phyloP scores from a whole-genome alignment of 805 yeast species.

The Yamadazyma tumulicola region DNA sequence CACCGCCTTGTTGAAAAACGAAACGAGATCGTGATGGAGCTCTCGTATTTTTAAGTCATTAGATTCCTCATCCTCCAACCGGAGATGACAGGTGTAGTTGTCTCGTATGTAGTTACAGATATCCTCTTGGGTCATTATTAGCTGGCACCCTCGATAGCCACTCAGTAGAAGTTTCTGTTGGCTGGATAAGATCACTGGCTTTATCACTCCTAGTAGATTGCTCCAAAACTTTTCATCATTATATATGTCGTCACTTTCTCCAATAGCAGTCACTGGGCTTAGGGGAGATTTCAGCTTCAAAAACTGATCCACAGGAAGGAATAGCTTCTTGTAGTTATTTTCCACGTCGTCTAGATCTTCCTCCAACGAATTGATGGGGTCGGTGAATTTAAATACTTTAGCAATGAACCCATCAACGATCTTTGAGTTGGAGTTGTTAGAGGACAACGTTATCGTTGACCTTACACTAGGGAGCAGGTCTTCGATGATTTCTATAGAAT shows the following conservation, averaged over 20 bases:
- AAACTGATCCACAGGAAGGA: constrained; percentile 35
- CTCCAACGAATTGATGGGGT: constrained; percentile 26
- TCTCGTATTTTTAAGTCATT: constrained; percentile 26
- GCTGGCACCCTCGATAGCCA: constrained; percentile 20
- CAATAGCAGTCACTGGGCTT: constrained; percentile 14
- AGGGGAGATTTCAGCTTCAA: constrained; percentile 16
- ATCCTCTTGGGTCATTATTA: constrained; percentile 29
- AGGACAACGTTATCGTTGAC: constrained; percentile 25
- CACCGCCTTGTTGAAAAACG: constrained; percentile 24
- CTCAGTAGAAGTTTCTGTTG: constrained; percentile 19
- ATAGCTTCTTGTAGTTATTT: constrained; percentile 26
- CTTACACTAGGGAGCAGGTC: constrained; percentile 15
- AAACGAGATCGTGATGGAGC: constrained; percentile 24
- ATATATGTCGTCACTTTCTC: constrained; percentile 8
- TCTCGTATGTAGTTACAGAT: constrained; percentile 18
- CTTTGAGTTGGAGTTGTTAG: constrained; percentile 32
- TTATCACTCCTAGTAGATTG: constrained; percentile 16
- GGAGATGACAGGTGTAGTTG: constrained; percentile 2
- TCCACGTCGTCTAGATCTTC: constrained; percentile 17
- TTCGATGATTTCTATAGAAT: constrained; percentile 1
- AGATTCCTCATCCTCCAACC: constrained; percentile 11
- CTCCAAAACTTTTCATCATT: constrained; percentile 14
- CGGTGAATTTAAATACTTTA: constrained; percentile 30
- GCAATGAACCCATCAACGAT: constrained; percentile 30
- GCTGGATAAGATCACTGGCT: constrained; percentile 24